These are phyloP conservation scores for Suillus fuscotomentosus DNA, from an alignment of 768 basidiomycete genomes.

Conservation along the genomic window DNA sequence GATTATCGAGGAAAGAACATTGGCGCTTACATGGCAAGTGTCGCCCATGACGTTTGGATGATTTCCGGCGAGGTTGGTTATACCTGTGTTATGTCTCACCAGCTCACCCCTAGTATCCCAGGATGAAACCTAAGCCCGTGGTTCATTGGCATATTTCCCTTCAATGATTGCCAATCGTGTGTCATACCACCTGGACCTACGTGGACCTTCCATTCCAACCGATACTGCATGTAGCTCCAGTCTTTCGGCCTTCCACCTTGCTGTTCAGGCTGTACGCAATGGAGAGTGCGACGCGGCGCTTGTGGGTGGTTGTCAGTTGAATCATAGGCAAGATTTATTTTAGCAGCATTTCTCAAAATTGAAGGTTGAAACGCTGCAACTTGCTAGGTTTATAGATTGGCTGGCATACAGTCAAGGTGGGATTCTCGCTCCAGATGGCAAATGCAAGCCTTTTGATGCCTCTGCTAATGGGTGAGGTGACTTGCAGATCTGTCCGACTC, in stretches of 20 bases:
- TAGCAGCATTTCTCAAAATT: not conserved
- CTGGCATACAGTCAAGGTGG: conserved; percentile 36
- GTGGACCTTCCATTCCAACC: conserved; percentile 48
- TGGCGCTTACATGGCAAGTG: not conserved
- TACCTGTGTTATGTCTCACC: not conserved
- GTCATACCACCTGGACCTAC: conserved; percentile 34
- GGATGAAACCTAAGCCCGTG: conserved; percentile 32
- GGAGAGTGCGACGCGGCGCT: conserved; percentile 47
- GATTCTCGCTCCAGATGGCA: conserved; percentile 40
- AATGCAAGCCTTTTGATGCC: conserved; percentile 45
- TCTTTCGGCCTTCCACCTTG: conserved; percentile 46
- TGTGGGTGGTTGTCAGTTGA: conserved; percentile 39
- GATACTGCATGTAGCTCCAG: conserved; percentile 55
- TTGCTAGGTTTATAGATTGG: conserved; percentile 34
- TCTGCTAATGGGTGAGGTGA: conserved; percentile 39
- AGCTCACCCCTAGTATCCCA: not conserved
- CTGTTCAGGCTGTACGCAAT: conserved; percentile 33
- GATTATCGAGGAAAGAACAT: not conserved
- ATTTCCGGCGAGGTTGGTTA: conserved; percentile 23
- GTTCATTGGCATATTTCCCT: conserved; percentile 34
- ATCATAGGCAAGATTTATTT: conserved; percentile 32
- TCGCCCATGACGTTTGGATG: conserved; percentile 17
- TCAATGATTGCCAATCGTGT: conserved; percentile 38
- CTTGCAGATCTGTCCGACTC: conserved; percentile 5
- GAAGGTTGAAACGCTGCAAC: not conserved